Evolutionary conservation across 441 rosid genomes (phyloP), one percentile per base, ranked within the genome.

Genomic region (Cnidoscolus chayamansa): DNA sequence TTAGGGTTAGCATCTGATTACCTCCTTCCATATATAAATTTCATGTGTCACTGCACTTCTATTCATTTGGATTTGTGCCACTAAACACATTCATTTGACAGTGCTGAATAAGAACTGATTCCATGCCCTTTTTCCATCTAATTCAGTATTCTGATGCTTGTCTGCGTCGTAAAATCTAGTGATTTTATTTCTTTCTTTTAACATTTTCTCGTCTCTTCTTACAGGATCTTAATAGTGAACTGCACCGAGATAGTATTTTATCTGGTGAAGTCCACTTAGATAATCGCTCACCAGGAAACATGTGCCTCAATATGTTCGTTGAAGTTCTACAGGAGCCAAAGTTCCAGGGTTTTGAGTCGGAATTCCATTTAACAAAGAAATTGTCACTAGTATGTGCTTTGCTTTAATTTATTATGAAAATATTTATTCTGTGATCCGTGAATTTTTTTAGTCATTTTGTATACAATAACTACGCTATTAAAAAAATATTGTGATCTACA

Each of bases 261-360:
- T 65, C 73, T 50, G 66, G 67, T 56, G 84, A 80, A 73, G 65
- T 70, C 19, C 57, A 66, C 79, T 65, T 81, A 2, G 78, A 77
- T 65, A 72, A 68, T 73, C 63, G 4, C 47, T 53, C 73, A 40
- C 77, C 72, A 47, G 74, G 75, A 73, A 71, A 75, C 60, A 68
- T 70, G 74, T n/a, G 75, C 76, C 77, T 87, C 35, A 20, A 53
- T 63, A 79, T 67, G 67, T 77, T 83, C 70, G 69, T 82, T 69
- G 81, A 84, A 67, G 78, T 70, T 81, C 65, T 91, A 71, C 77
- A 45, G 66, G 87, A 81, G 61, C 84, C 85, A 19, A 81, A 79
- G 72, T 84, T 86, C 74, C 85, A 72, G 51, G 71, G 43, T 16
- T 77, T 91, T n/a, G 91, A 86, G 72, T 81, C 81, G 56, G 94